Evolutionary conservation across 1,284 basidiomycete species (phyloP).

Genomic region (Puccinia sorghi): DNA sequence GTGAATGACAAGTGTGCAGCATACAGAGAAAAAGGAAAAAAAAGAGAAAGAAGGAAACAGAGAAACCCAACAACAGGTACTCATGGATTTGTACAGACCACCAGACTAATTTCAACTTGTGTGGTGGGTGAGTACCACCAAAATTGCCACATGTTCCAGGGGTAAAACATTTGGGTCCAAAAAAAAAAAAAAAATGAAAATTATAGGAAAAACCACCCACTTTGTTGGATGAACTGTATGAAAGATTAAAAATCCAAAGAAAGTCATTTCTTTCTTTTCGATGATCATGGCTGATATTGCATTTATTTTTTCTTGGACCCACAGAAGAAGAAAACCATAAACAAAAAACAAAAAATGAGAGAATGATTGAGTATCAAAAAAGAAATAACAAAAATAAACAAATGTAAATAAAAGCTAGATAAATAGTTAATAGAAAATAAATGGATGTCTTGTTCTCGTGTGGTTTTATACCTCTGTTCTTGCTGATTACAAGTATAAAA

Average conservation of each 20-base stretch:
- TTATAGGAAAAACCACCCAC: no score
- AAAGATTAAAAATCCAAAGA: background rate
- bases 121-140: no score
- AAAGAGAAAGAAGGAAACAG: no score
- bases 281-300: no score
- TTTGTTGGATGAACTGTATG: no score
- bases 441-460: background rate
- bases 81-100: no score
- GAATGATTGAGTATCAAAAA: background rate
- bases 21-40: no score
- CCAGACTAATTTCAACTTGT: no score
- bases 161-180: background rate
- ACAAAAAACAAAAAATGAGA: background rate
- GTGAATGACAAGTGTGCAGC: no score
- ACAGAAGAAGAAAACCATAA: background rate
- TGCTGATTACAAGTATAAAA: constrained; percentile 7
- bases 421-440: background rate
- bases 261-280: background rate
- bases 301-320: background rate
- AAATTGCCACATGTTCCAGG: no score
- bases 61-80: no score
- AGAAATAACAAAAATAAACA: background rate
- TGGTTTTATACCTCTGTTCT: constrained; percentile 9
- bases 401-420: background rate
- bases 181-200: no score